A percentile compares a stretch with the other conserved stretches of the same genome.
Evolutionary conservation across 164 flowering plant genomes (phyloP).

Genomic region (Saururus chinensis): DNA sequence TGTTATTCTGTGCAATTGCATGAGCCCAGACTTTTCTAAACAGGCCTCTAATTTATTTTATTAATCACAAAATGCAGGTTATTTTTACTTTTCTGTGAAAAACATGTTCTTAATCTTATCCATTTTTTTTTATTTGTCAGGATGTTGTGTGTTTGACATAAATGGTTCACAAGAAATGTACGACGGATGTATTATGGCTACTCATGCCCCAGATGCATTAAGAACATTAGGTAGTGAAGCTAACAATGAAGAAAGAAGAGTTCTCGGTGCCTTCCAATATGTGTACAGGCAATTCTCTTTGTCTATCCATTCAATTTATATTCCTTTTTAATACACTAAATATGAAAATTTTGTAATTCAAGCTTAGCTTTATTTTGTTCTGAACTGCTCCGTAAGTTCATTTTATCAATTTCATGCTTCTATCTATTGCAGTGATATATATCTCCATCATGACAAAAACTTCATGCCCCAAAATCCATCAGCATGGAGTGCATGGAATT

Average conservation of each 20-base stretch:
- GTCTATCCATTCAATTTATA: background rate
- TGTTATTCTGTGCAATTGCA: no score
- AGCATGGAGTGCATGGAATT: slow-evolving; percentile 99
- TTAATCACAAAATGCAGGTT: no score
- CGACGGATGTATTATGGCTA: slow-evolving; percentile 54
- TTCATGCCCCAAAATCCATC: slow-evolving; percentile 84
- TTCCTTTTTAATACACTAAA: no score
- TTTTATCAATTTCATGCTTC: background rate
- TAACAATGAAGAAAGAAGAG: slow-evolving; percentile 58
- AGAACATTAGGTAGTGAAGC: slow-evolving; percentile 52
- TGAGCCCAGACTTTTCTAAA: no score
- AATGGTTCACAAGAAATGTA: slow-evolving; percentile 47
- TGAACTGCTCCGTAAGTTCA: no score
- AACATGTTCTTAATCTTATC: no score
- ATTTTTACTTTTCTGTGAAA: slow-evolving; percentile 33
- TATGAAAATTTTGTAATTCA: no score
- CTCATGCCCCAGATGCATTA: slow-evolving; percentile 79
- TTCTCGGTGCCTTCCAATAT: slow-evolving; percentile 90
- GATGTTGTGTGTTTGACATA: slow-evolving; percentile 44
- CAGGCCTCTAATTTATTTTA: no score
- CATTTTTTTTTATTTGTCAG: slow-evolving; percentile 20
- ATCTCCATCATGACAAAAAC: slow-evolving; percentile 70
- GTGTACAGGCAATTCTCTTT: slow-evolving; percentile 44
- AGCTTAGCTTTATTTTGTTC: no score
- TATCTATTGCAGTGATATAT: slow-evolving; percentile 69